Evolutionary conservation across 2,329 filamentous ascomycete genomes (phyloP), one percentile per base, ranked within the genome.

Genomic region (Fusarium nanum): DNA sequence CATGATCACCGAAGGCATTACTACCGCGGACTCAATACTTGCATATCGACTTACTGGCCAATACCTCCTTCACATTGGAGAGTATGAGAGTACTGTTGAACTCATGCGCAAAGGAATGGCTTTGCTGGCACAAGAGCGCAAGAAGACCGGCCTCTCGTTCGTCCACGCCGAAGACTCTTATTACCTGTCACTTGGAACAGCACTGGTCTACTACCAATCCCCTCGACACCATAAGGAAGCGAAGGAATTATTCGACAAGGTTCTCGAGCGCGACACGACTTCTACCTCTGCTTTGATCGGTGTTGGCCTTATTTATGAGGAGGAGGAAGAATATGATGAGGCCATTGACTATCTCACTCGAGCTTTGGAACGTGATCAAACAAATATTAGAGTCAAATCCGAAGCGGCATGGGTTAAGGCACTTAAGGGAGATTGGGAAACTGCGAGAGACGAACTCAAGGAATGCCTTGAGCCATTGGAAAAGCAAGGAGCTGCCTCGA

Each of bases 381-480:
- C 84, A 13, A 97, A 98, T 72, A 83, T 94, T 22, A 91, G 90
- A 30, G 91, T 99, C 45, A 91, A 89, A 58, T 91, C 92, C 18
- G 97, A 99, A 80, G 89, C 93, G 20, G 95, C 94, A 2, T 99
- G 96, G 96, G 94, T 96, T 68, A 93, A 92, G 76, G 93, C 94
- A 12, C 85, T 97, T 16, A 92, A 90, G 74, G 93, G 93, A 13
- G 90, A 97, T 74, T 91, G 93, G 77, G 80, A 85, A 55, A 81
- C 81, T 22, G 93, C 93, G 12, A 85, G 90, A 45, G 79, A 86
- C 3, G 92, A 93, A 67, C 84, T 99, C 1, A 87, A 94, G 73
- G 84, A 84, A 10, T 93, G 92, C 64, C 81, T 97, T 1, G 82
- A 87, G 1, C 82, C 89, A 13, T 83, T 97, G 20, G 86, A 90